These are phyloP conservation scores for Monascus purpureus DNA, from an alignment of 495 filamentous ascomycete genomes.

Conservation along the genomic window DNA sequence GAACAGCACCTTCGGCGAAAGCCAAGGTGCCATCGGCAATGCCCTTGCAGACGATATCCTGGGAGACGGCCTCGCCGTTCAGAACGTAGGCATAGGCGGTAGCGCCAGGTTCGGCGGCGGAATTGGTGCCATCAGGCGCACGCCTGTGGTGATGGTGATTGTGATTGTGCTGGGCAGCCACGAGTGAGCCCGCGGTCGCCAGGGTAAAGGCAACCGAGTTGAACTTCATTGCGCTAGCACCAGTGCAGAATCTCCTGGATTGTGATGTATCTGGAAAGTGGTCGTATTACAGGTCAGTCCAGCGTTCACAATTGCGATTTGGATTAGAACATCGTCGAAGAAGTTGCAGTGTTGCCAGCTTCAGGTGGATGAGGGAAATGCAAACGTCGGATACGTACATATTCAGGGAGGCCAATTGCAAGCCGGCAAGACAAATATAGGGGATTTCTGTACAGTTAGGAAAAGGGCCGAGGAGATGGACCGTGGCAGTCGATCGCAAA, in stretches of 20 bases:
- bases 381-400: no score
- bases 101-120: constrained; percentile 20
- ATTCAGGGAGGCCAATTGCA: no score
- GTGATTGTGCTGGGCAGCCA: constrained; percentile 29
- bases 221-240: constrained; percentile 37
- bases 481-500: no score
- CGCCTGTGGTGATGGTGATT: constrained; percentile 28
- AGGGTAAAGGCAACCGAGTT: constrained; percentile 29
- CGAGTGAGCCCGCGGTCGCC: constrained; percentile 32
- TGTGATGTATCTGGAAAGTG: no score
- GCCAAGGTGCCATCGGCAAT: constrained; percentile 38
- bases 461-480: constrained; percentile 3
- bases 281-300: no score
- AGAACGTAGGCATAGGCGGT: constrained; percentile 47
- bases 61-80: constrained; percentile 37
- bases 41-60: constrained; percentile 45
- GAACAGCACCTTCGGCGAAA: constrained; percentile 21
- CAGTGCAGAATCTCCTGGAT: no score
- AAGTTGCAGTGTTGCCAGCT: no score
- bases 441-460: constrained; percentile 24
- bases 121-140: no score
- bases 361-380: no score
- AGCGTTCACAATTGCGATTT: no score
- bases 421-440: no score
- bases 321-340: no score